Base-by-base conservation (phyloP, 164 flowering plant genomes). In the Hamamelis virginiana region DNA sequence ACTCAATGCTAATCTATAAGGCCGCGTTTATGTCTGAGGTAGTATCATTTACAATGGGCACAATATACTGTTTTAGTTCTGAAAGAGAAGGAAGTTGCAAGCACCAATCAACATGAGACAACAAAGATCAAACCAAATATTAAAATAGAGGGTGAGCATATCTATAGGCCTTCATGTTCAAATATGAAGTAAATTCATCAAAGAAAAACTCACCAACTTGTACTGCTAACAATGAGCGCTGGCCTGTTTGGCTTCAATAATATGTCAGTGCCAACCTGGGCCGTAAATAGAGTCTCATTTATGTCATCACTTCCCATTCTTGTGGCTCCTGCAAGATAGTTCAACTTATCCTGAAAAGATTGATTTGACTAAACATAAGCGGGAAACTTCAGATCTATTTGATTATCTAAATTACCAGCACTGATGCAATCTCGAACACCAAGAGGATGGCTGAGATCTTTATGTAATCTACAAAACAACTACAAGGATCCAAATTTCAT, bases 181-280 rank as follows among this genome's bases (percentile, higher is more conserved):
- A 28, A 60, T 21, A 60, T 38, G 45, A 8, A 21, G 1, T 33
- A 33, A 76, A 33, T 23, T n/a, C 41, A 59, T 33, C 19, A n/a
- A 59, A 33, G 44, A 62, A 64, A 9, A 61, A 23, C 88, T 85
- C 76, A 94, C 98, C 98, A 92, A 83, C 98, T 94, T 45, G 97
- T 94, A 75, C 98, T 94, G 80, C 97, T 94, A 56, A 94, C 97
- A 67, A 94, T 66, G 48, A 94, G 84, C 27, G 95, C 97, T 44
- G 97, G 98, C 74, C 98, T 84, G 77, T 83, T 83, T 19, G 78
- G 72, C 76, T 84, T 92, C 74, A 87, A 79, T 63, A 66, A 25
- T 68, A 88, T 72, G 62, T 75, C 80, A 47, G 53, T 55, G 43
- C 75, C 88, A 70, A 68, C 72, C 72, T 74, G 75, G 48, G 80